These are phyloP conservation scores for Straminergon stramineum DNA, from an alignment of 225 moss, liverwort and hornwort species.

Conservation along the genomic window DNA sequence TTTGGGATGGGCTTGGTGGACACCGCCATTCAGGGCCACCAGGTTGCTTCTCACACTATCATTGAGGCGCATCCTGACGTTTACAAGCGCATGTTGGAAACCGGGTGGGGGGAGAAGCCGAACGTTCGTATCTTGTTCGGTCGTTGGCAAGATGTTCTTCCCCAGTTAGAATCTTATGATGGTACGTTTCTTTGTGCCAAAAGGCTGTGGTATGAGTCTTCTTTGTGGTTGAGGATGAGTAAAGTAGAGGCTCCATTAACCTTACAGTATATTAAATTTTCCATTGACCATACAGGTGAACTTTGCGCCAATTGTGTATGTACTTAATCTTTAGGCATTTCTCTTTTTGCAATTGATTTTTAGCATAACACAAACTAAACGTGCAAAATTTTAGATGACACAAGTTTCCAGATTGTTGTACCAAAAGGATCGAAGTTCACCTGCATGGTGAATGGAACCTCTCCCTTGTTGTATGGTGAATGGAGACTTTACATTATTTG, in stretches of 20 bases:
- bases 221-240: neutral
- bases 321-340: neutral
- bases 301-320: neutral
- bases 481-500: neutral
- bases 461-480: neutral
- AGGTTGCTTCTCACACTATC: slow-evolving; percentile 64
- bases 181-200: slow-evolving; percentile 23
- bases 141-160: slow-evolving; percentile 94
- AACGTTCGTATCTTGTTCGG: slow-evolving; percentile 71
- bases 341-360: no score
- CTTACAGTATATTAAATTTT: neutral
- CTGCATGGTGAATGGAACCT: neutral
- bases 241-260: neutral
- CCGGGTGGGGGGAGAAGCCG: slow-evolving; percentile 83
- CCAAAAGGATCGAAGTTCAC: neutral
- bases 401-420: neutral
- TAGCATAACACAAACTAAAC: neutral
- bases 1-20: slow-evolving; percentile 99
- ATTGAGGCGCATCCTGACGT: slow-evolving; percentile 98
- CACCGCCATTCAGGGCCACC: slow-evolving; percentile 69
- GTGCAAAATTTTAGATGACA: neutral
- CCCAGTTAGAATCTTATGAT: slow-evolving; percentile 63
- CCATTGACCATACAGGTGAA: neutral
- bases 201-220: neutral
- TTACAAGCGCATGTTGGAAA: slow-evolving; percentile 75